Conservation (phyloP, 108 stramenopile species). For the Cyclotella baltica region DNA sequence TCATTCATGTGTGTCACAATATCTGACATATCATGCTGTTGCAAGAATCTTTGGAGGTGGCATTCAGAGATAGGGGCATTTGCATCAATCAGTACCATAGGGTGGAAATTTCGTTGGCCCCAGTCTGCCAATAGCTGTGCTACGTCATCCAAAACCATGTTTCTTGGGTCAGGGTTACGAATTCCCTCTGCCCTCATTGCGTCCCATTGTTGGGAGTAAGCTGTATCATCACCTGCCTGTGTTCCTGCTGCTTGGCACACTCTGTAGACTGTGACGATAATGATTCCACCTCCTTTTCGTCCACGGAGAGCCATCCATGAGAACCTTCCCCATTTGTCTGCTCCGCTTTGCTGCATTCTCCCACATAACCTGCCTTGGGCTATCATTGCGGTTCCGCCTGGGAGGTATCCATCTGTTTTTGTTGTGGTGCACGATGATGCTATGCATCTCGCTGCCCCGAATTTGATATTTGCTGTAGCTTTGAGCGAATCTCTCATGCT, state of each 20-base stretch:
- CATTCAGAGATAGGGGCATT: not conserved
- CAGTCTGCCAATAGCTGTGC: not conserved
- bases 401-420: not conserved
- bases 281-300: not conserved
- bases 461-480: no score
- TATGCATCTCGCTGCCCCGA: not conserved
- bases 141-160: not conserved
- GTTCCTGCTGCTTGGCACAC: conserved; percentile 4
- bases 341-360: not conserved
- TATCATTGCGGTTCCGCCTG: conserved; percentile 3
- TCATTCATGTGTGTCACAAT: not conserved
- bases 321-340: not conserved
- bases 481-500: no score
- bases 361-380: not conserved
- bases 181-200: not conserved
- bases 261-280: conserved; percentile 2
- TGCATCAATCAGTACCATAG: not conserved
- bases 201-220: not conserved
- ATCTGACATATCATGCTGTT: not conserved
- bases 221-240: not conserved
- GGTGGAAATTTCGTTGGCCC: not conserved
- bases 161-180: conserved; percentile 5
- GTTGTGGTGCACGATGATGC: not conserved
- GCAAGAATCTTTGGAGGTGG: not conserved
- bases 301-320: conserved; percentile 3